phyloP scores from a whole-genome alignment of 352 stramenopile species.

The Globisporangium apiculatum region DNA sequence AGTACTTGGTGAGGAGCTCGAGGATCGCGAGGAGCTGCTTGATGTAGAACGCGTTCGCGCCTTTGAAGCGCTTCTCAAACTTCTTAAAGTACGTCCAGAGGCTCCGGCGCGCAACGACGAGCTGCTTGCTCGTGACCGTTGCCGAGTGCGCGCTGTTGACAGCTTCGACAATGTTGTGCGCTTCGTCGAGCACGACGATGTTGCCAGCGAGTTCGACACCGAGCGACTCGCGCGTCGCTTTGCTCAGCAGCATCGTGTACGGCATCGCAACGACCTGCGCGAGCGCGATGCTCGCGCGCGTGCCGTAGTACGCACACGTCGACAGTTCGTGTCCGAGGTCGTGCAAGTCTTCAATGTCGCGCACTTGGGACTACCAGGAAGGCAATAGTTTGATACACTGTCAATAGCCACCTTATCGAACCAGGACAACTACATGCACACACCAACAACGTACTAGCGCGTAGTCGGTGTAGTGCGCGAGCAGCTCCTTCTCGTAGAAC shows the following conservation, averaged over 20 bases:
- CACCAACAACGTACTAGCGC: conserved; percentile 42
- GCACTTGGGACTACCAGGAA: conserved; percentile 49
- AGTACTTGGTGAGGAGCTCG: conserved; percentile 69
- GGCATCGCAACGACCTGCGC: conserved; percentile 90
- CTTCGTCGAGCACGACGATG: conserved; percentile 98
- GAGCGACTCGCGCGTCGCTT: conserved; percentile 86
- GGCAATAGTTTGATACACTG: too few relatives aligned
- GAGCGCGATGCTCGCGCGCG: conserved; percentile 80
- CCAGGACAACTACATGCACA: too few relatives aligned
- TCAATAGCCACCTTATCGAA: too few relatives aligned
- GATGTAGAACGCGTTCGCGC: conserved; percentile 86
- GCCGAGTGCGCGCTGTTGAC: conserved; percentile 91
- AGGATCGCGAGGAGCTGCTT: conserved; percentile 81
- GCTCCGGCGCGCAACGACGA: conserved; percentile 59
- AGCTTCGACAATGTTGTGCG: conserved; percentile 98
- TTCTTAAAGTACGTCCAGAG: conserved; percentile 86
- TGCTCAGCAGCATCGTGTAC: conserved; percentile 91
- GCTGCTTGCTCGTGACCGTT: conserved; percentile 62
- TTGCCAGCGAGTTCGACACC: conserved; percentile 81
- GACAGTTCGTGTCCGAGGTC: conserved; percentile 85
- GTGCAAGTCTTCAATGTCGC: conserved; percentile 96
- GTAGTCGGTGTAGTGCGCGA: conserved; percentile 71
- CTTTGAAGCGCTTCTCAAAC: conserved; percentile 84
- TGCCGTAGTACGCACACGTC: conserved; percentile 97
- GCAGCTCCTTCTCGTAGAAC: conserved; percentile 75